These are phyloP conservation scores for Strombidium stylifer DNA, from an alignment of 73 alveolate species.

Conservation along the genomic window DNA sequence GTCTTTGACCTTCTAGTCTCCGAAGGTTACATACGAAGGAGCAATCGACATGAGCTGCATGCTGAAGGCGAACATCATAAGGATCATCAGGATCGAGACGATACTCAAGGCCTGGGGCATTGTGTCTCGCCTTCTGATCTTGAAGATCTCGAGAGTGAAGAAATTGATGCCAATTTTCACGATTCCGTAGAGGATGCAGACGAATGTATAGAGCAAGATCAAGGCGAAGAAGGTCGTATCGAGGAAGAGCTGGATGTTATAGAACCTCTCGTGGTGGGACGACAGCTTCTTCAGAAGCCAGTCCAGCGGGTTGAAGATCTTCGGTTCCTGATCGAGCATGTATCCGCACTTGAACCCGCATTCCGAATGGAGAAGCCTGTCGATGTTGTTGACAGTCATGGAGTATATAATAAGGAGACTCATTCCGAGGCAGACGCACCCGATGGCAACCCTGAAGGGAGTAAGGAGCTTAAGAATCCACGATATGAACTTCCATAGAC, in stretches of 20 bases:
- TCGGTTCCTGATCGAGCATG: slow-evolving; percentile 47
- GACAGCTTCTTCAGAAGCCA: slow-evolving; percentile 50
- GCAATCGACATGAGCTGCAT: slow-evolving; percentile 60
- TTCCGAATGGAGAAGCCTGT: slow-evolving; percentile 47
- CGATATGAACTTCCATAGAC: slow-evolving; percentile 32
- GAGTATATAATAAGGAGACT: slow-evolving; percentile 48
- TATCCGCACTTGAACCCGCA: slow-evolving; percentile 84
- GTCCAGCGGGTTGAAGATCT: slow-evolving; percentile 65
- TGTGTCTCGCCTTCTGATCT: slow-evolving; percentile 63
- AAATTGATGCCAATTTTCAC: slow-evolving; percentile 63
- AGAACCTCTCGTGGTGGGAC: too few species aligned
- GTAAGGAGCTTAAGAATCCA: slow-evolving; percentile 54
- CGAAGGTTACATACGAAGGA: slow-evolving; percentile 78
- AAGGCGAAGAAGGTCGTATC: slow-evolving; percentile 62
- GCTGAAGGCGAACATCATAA: slow-evolving; percentile 66
- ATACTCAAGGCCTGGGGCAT: slow-evolving; percentile 64
- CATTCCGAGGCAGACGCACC: slow-evolving; percentile 50
- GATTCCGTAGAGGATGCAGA: slow-evolving; percentile 69
- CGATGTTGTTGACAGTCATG: slow-evolving; percentile 20
- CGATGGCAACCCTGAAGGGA: slow-evolving; percentile 77
- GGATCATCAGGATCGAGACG: slow-evolving; percentile 40
- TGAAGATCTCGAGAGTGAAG: slow-evolving; percentile 47
- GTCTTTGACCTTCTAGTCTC: slow-evolving; percentile 33
- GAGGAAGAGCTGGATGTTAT: too few species aligned
- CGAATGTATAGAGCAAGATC: slow-evolving; percentile 50